Evolutionary conservation across 805 yeast genomes (phyloP).

Genomic region (Myxozyma geophila): DNA sequence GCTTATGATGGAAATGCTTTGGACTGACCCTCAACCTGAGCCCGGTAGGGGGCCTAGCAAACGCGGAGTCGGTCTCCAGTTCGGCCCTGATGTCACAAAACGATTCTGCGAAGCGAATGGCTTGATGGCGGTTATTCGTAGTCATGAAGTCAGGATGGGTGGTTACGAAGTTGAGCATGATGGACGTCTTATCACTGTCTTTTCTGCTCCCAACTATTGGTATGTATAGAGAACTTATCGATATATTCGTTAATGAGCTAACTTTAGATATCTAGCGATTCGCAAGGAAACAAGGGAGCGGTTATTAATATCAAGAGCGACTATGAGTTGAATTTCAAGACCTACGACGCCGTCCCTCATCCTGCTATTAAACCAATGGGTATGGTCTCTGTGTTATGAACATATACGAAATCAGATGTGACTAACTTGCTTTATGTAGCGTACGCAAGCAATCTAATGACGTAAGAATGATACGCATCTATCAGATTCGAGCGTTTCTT

Average conservation of each 20-base stretch:
- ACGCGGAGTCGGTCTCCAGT: conserved; percentile 94
- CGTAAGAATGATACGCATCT: background rate
- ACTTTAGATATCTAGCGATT: conserved; percentile 61
- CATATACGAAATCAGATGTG: background rate
- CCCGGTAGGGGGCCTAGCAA: conserved; percentile 85
- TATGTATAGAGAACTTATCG: conserved; percentile 7
- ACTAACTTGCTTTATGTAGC: conserved; percentile 15
- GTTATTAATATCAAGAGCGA: conserved; percentile 72
- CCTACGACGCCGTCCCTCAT: conserved; percentile 83
- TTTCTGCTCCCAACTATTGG: conserved; percentile 91
- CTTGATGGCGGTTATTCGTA: conserved; percentile 79
- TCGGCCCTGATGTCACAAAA: conserved; percentile 93
- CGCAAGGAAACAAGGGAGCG: conserved; percentile 89
- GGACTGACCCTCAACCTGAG: conserved; percentile 92
- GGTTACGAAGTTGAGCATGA: conserved; percentile 90
- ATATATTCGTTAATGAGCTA: background rate
- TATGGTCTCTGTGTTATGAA: background rate
- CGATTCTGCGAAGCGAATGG: conserved; percentile 72
- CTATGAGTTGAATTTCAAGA: conserved; percentile 51
- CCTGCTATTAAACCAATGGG: conserved; percentile 94
- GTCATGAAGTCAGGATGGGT: conserved; percentile 92
- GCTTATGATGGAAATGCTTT: conserved; percentile 90
- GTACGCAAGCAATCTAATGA: conserved; percentile 36
- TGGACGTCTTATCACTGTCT: conserved; percentile 87
- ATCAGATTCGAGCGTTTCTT: background rate